These are phyloP conservation scores for Capsella rubella DNA, from an alignment of 441 rosid species.

Conservation along the genomic window DNA sequence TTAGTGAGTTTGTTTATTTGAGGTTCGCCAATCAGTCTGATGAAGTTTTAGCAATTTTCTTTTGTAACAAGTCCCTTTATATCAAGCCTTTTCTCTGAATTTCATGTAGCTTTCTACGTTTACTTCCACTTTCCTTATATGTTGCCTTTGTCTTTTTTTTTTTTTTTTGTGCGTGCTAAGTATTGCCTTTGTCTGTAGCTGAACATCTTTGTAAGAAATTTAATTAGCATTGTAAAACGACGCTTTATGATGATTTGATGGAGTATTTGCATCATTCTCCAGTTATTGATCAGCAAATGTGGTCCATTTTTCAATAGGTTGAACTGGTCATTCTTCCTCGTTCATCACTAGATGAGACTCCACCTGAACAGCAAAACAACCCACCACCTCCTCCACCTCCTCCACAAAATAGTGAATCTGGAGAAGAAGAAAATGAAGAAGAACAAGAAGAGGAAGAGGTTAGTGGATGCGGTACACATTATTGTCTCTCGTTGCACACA, in stretches of 20 bases:
- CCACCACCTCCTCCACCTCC: slow-evolving; percentile 98
- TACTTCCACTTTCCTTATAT: slow-evolving; percentile 1
- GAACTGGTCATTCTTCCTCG: slow-evolving; percentile 99
- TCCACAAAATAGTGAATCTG: slow-evolving; percentile 84
- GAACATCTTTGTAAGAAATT: not conserved
- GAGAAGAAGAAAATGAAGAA: slow-evolving; percentile 86
- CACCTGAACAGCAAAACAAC: slow-evolving; percentile 94
- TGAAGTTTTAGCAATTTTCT: too few relatives aligned
- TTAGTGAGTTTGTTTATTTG: not conserved
- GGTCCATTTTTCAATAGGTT: slow-evolving; percentile 60
- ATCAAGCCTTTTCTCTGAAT: too few relatives aligned
- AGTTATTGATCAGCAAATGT: slow-evolving; percentile 35
- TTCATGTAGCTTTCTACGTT: not conserved
- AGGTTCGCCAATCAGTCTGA: too few relatives aligned
- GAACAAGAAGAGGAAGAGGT: slow-evolving; percentile 76
- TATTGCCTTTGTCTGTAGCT: not conserved
- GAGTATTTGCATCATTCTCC: not conserved
- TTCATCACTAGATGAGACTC: slow-evolving; percentile 75
- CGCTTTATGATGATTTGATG: not conserved
- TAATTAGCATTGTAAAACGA: slow-evolving; percentile 10
- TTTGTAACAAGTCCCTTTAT: too few relatives aligned
- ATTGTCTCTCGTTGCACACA: slow-evolving; percentile 12
- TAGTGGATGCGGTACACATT: slow-evolving; percentile 29
- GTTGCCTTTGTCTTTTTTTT: too few relatives aligned
- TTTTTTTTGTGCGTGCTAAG: not conserved